phyloP scores from a whole-genome alignment of 2,329 filamentous ascomycete species.

The Diaporthe batatas region DNA sequence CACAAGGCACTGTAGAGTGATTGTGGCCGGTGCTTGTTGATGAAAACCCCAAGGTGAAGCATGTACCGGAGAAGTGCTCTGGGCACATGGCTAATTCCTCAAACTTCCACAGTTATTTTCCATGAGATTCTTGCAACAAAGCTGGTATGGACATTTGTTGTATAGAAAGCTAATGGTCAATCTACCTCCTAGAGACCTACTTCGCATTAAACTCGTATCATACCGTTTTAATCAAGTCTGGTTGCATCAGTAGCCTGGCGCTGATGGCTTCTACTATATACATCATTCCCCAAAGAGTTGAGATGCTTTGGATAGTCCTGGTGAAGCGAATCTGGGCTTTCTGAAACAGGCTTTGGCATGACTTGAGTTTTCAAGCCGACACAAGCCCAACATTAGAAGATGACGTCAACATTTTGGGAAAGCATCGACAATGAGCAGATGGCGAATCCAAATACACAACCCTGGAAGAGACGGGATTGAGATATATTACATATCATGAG shows the following conservation, averaged over 20 bases:
- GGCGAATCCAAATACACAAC: background rate
- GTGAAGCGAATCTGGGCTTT: background rate
- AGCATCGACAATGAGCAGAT: background rate
- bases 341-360: background rate
- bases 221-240: background rate
- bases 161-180: no score
- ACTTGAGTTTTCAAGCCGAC: background rate
- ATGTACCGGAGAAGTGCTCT: background rate
- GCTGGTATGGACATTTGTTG: no score
- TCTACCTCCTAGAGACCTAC: background rate
- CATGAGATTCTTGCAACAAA: no score
- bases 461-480: background rate
- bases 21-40: conserved; percentile 1
- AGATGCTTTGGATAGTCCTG: background rate
- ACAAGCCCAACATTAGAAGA: background rate
- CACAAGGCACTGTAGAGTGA: background rate
- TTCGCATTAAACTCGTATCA: background rate
- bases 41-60: background rate
- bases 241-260: background rate
- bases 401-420: background rate
- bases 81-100: background rate
- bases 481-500: background rate
- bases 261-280: background rate
- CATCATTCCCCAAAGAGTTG: background rate
- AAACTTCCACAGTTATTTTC: no score